Conservation (phyloP, 2,329 filamentous ascomycete species). For the Fusarium algeriense region DNA sequence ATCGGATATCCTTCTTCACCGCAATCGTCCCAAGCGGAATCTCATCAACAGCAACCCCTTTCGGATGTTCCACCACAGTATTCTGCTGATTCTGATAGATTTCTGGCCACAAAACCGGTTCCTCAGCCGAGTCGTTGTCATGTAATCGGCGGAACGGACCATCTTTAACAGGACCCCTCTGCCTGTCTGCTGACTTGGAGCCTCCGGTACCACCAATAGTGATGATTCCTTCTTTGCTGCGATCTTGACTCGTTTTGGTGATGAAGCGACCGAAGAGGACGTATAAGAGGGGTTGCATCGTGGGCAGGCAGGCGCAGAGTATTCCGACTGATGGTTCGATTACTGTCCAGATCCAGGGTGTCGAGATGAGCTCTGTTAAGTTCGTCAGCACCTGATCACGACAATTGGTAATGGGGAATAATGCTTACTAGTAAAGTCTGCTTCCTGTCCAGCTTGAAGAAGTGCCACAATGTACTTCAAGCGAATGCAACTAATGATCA, state of each 20-base stretch:
- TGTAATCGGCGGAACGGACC: not conserved
- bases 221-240: not conserved
- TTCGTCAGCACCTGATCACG: not conserved
- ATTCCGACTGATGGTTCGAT: constrained; percentile 3
- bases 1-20: not conserved
- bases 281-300: not conserved
- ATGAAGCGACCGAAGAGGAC: constrained; percentile 3
- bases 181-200: not conserved
- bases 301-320: constrained; percentile 14
- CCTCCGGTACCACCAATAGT: not conserved
- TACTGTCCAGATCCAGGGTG: constrained; percentile 7
- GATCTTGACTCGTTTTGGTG: not conserved
- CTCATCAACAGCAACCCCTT: not conserved
- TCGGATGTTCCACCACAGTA: not conserved
- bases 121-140: constrained; percentile 13
- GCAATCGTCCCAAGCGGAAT: not conserved
- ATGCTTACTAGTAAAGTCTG: constrained; percentile 12
- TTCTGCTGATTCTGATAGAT: constrained; percentile 4
- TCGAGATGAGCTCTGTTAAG: not conserved
- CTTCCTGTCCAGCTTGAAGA: not conserved
- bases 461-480: constrained; percentile 1
- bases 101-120: constrained; percentile 15
- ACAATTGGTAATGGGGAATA: too few relatives aligned
- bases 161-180: not conserved
- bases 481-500: not conserved